These are phyloP conservation scores for Paecilomyces niveus DNA, from an alignment of 2,329 filamentous ascomycete species.

Conservation along the genomic window DNA sequence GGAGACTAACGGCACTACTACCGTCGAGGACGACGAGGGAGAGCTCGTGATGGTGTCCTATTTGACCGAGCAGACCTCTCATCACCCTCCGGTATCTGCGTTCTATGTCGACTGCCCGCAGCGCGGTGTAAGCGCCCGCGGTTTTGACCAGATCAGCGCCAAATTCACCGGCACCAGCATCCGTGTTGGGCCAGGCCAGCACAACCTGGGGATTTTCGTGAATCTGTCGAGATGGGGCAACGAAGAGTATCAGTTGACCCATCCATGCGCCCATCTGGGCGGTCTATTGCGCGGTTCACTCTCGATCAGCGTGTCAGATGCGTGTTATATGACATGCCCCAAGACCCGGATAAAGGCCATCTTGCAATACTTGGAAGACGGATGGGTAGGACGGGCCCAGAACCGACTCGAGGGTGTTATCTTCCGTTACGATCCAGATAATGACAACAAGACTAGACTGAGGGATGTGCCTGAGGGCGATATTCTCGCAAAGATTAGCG, in stretches of 20 bases:
- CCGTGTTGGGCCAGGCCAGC: slow-evolving; percentile 81
- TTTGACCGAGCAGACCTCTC: slow-evolving; percentile 94
- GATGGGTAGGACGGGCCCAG: slow-evolving; percentile 85
- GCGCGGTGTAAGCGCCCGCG: slow-evolving; percentile 77
- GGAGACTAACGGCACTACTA: slow-evolving; percentile 27
- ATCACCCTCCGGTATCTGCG: slow-evolving; percentile 94
- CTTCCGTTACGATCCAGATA: slow-evolving; percentile 82
- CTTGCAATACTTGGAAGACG: slow-evolving; percentile 86
- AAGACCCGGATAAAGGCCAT: slow-evolving; percentile 88
- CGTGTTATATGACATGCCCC: slow-evolving; percentile 82
- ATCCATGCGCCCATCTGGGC: slow-evolving; percentile 87
- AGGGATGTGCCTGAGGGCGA: slow-evolving; percentile 83
- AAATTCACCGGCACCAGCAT: slow-evolving; percentile 97
- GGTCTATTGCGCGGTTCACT: slow-evolving; percentile 82
- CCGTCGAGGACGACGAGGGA: slow-evolving; percentile 26
- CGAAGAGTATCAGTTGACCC: slow-evolving; percentile 91
- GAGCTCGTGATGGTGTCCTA: slow-evolving; percentile 74
- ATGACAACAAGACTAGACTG: slow-evolving; percentile 70
- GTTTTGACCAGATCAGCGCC: slow-evolving; percentile 92
- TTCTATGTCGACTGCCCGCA: slow-evolving; percentile 91
- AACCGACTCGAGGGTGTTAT: slow-evolving; percentile 88
- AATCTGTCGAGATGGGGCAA: slow-evolving; percentile 70
- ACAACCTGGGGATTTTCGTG: slow-evolving; percentile 95
- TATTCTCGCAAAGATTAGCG: slow-evolving; percentile 72
- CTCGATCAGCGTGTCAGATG: slow-evolving; percentile 82